Base-by-base conservation (phyloP, 2,329 filamentous ascomycete species). In the Epichloe baconii region DNA sequence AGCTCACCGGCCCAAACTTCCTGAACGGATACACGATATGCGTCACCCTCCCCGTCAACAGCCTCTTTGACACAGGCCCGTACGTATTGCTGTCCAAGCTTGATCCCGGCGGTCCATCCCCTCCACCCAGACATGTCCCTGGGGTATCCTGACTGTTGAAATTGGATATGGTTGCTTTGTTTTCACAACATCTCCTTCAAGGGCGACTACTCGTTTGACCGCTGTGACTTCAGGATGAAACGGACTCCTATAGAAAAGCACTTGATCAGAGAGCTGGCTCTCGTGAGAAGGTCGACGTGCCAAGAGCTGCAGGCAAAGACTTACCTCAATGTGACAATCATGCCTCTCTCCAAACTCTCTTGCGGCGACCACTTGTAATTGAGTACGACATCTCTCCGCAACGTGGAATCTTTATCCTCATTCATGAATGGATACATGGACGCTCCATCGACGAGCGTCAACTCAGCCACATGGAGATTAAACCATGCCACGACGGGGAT, bases 41-140 rank as follows among this genome's bases (percentile, higher is more conserved):
- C 12, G 83, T 79, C 19, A 90, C 81, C 60, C 76, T 82, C 0
- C 90, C 90, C 38, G 82, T 81, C 37, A 97, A 78, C 56, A 97
- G 65, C 50, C 78, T 79, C 56, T 79, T 80, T 23, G 86, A 85
- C 46, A 94, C 81, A 4, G 93, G 88, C 1, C 93, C 93, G 66
- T 94, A 96, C 12, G 81, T 81, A 68, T 95, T 95, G 67, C 89
- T 95, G 69, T 98, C 93, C 53, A 83, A 66, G 51, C 80, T 88
- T 59, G 79, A 78, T 48, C 78, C 75, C 59, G 79, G 78, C 60
- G 78, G 78, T 12, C 85, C 88, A 64, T 98, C 93, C 1, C 93
- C 65, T 97, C 91, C 1, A 98, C 81, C 93, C 93, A 98, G 31
- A 97, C 76, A 70, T 97, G 90, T 17, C 88, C 88, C 55, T 76